Evolutionary conservation across 345 rosid species (phyloP).

Genomic region (Combretum micranthum): DNA sequence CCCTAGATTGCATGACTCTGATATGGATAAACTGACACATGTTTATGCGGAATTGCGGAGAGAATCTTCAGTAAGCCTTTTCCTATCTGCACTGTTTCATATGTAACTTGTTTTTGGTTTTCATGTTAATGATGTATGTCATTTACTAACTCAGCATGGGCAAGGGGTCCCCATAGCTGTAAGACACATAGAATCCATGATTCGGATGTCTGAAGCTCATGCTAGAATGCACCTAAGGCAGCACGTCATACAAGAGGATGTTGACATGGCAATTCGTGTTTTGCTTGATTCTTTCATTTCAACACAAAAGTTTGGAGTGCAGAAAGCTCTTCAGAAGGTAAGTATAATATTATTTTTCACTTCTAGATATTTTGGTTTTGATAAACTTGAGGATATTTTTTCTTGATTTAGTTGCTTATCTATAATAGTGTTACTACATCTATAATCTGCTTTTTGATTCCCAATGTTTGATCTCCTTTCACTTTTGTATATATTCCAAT

Average conservation of each 20-base stretch:
- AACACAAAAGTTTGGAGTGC: conserved; percentile 94
- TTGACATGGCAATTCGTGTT: conserved; percentile 88
- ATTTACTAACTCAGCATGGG: conserved; percentile 51
- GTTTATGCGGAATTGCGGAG: conserved; percentile 88
- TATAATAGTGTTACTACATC: no score
- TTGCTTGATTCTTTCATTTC: conserved; percentile 89
- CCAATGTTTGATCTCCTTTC: no score
- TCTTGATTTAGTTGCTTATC: no score
- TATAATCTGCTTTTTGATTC: no score
- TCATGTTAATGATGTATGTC: conserved; percentile 3
- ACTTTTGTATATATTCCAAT: no score
- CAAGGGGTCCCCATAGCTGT: conserved; percentile 98
- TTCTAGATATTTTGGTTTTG: not conserved
- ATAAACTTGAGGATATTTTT: no score
- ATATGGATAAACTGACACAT: conserved; percentile 77
- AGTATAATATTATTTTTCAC: not conserved
- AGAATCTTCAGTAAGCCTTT: conserved; percentile 67
- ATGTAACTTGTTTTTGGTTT: not conserved
- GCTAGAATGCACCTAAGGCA: conserved; percentile 97
- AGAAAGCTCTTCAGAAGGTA: conserved; percentile 90
- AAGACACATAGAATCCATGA: conserved; percentile 98
- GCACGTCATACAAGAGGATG: conserved; percentile 89
- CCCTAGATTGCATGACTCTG: conserved; percentile 79
- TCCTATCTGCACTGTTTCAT: not conserved
- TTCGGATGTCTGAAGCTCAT: conserved; percentile 97